These are phyloP conservation scores for Zasmidium angulare DNA, from an alignment of 2,329 filamentous ascomycete species.

Conservation along the genomic window DNA sequence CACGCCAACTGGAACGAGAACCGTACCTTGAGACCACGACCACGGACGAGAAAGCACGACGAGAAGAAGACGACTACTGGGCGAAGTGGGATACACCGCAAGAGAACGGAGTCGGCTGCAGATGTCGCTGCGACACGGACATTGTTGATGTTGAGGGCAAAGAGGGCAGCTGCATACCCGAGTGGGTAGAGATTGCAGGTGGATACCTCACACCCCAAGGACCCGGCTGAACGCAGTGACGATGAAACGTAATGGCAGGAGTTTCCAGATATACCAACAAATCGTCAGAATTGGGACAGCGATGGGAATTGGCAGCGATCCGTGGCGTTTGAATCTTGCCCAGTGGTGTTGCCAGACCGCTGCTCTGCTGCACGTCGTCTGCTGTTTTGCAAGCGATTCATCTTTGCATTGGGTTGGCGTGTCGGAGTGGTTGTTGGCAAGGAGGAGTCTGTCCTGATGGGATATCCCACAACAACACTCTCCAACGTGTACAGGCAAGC, in stretches of 20 bases:
- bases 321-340: not conserved
- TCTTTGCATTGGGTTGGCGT: slow-evolving; percentile 8
- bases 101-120: slow-evolving; percentile 95
- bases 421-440: not conserved
- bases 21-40: slow-evolving; percentile 61
- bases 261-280: not conserved
- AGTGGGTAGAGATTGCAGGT: slow-evolving; percentile 97
- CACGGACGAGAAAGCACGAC: slow-evolving; percentile 69
- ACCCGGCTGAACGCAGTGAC: slow-evolving; percentile 15
- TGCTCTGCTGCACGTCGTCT: no score
- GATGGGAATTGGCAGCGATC: not conserved
- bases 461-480: not conserved
- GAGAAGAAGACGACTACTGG: slow-evolving; percentile 96
- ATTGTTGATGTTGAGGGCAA: slow-evolving; percentile 98
- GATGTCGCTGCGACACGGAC: slow-evolving; percentile 95
- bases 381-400: not conserved
- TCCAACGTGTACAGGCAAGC: not conserved
- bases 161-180: slow-evolving; percentile 87
- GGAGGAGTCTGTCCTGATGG: not conserved
- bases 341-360: no score
- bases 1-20: slow-evolving; percentile 75
- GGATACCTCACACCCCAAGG: slow-evolving; percentile 63
- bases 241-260: slow-evolving; percentile 8
- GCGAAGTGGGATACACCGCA: slow-evolving; percentile 80
- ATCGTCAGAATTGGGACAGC: not conserved